Base-by-base conservation (phyloP, 352 stramenopile genomes). In the Globisporangium alternatum region DNA sequence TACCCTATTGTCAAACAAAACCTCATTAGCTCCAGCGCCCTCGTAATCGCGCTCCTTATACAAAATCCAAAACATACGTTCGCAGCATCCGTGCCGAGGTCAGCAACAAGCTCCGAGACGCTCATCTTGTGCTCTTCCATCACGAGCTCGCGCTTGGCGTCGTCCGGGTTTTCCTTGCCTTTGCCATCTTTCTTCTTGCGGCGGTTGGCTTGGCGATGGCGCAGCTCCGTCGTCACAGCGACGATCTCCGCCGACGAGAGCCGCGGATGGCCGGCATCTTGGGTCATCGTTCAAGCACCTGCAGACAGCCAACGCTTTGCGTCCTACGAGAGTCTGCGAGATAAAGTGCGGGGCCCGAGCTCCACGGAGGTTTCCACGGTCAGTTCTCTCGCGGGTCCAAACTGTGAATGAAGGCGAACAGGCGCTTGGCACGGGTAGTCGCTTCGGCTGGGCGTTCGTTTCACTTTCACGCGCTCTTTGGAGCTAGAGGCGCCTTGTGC, bases 181-280 rank as follows among this genome's bases (percentile, higher is more conserved):
- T 87, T 88, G 7, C 63, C 65, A 56, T 77, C 69, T 55, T 84
- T 83, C 56, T 89, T 93, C 60, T 77, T 83, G 25, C 72, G 69
- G 10, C 77, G 75, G 13, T 71, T 74, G 25, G 78, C 77, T 56
- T 87, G 75, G 5, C 85, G 85, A 49, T 91, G 81, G 35, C 85
- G 79, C 65, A 93, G 73, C 70, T 93, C 85, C 35, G 85, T 93
- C 48, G 85, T 86, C 64, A 90, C 85, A 25, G 85, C 85, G 62
- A 93, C 85, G 64, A 93, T 93, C 70, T 93, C 85, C 19, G 85
- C 85, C 66, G 85, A 93, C 55, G 85, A 93, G 35, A 91, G 70
- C 56, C 80, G 75, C 62, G 82, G 82, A 35, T 67, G 61, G 60
- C 61, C 56, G 25, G 55, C 61, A 35, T 70, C 67, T 5, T 68